Conservation (phyloP, 129 eudicot species). For the Logfia minima region DNA sequence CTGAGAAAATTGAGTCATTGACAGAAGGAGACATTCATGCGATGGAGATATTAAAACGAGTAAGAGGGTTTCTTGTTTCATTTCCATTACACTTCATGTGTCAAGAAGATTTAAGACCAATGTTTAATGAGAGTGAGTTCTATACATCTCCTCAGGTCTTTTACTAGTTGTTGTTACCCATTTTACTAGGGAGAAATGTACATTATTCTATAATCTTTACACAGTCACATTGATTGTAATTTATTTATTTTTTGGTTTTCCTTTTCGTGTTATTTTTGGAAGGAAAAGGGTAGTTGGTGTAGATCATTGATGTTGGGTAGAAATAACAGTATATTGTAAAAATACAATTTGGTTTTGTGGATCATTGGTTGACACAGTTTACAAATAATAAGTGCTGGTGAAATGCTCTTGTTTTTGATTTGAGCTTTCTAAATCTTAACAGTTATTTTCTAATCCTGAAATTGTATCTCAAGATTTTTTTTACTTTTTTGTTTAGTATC, state of each 20-base stretch:
- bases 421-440: too few relatives aligned
- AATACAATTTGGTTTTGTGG: constrained; percentile 6
- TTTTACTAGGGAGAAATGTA: constrained; percentile 27
- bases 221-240: neutral
- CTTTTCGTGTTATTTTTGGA: neutral
- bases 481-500: too few relatives aligned
- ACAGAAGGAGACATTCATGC: constrained; percentile 45
- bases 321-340: constrained; percentile 33
- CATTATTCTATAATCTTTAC: constrained; percentile 1
- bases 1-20: constrained; percentile 40
- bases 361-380: constrained; percentile 23
- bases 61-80: constrained; percentile 72
- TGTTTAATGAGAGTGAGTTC: constrained; percentile 83
- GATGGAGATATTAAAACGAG: constrained; percentile 51
- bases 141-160: constrained; percentile 86
- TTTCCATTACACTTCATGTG: constrained; percentile 89
- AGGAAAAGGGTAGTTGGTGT: constrained; percentile 24
- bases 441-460: too few relatives aligned
- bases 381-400: constrained; percentile 12
- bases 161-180: constrained; percentile 37
- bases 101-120: constrained; percentile 84
- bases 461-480: too few relatives aligned
- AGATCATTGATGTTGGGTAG: constrained; percentile 29
- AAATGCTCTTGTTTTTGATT: neutral
- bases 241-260: constrained; percentile 6